These are phyloP conservation scores for Cystofilobasidium capitatum DNA, from an alignment of 768 basidiomycete genomes.

Conservation along the genomic window DNA sequence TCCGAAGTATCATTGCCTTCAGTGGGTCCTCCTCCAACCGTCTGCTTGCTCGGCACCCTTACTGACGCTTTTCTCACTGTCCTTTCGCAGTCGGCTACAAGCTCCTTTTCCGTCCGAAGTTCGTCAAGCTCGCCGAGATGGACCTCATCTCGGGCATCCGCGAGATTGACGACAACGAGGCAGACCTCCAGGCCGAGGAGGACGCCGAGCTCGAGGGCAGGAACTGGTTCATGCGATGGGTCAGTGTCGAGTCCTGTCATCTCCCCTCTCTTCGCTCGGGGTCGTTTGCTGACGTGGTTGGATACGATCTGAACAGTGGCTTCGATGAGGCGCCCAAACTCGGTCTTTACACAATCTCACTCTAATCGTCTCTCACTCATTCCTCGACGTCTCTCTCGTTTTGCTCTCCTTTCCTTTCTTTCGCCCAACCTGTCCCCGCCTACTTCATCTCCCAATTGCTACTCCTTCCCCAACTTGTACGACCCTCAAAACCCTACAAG, in stretches of 20 bases:
- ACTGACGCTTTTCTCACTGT: too few relatives aligned
- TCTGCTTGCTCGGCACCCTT: too few relatives aligned
- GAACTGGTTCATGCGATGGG: slow-evolving; percentile 18
- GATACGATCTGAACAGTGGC: too few relatives aligned
- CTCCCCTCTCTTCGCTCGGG: background rate
- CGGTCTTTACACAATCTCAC: too few relatives aligned
- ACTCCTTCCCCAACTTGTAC: too few relatives aligned
- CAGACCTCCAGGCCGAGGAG: slow-evolving; percentile 46
- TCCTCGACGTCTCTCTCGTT: too few relatives aligned
- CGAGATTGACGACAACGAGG: slow-evolving; percentile 58
- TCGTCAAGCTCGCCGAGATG: slow-evolving; percentile 46
- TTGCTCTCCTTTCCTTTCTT: background rate
- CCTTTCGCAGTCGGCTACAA: too few relatives aligned
- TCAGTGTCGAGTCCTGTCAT: background rate
- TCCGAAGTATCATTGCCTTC: too few relatives aligned
- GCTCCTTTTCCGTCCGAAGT: slow-evolving; percentile 37
- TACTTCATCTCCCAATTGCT: background rate
- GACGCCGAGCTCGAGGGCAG: slow-evolving; percentile 24
- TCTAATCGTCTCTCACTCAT: too few relatives aligned
- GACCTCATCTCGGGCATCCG: slow-evolving; percentile 54
- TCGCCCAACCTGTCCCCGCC: background rate
- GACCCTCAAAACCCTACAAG: too few relatives aligned
- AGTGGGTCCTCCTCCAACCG: too few relatives aligned
- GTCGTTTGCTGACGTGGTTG: background rate
- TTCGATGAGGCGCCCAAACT: too few relatives aligned